Evolutionary conservation across 1,139 yeast genomes (phyloP).

Genomic region (Kluyveromyces marxianus): DNA sequence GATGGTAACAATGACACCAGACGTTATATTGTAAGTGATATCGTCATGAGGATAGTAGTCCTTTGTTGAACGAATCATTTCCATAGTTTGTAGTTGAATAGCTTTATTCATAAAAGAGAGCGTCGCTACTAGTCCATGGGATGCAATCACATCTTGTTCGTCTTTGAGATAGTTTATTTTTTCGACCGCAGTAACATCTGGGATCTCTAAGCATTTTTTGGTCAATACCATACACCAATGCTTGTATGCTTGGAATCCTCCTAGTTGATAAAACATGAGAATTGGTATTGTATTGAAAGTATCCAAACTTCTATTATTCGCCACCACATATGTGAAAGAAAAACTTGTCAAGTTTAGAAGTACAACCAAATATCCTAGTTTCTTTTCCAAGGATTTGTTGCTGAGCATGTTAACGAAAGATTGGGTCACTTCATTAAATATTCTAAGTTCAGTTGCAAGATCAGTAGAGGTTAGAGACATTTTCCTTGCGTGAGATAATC

Average conservation of each 20-base stretch:
- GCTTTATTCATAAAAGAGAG: slow-evolving; percentile 38
- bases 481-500: slow-evolving; percentile 24
- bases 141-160: slow-evolving; percentile 34
- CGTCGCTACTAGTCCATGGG: slow-evolving; percentile 37
- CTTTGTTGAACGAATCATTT: slow-evolving; percentile 20
- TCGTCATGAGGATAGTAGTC: slow-evolving; percentile 21
- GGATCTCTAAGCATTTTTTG: slow-evolving; percentile 18
- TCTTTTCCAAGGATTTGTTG: slow-evolving; percentile 13
- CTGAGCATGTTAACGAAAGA: slow-evolving; percentile 21
- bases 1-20: slow-evolving; percentile 18
- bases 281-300: slow-evolving; percentile 39
- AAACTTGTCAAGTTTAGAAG: slow-evolving; percentile 25
- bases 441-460: slow-evolving; percentile 21
- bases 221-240: slow-evolving; percentile 19
- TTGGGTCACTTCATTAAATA: slow-evolving; percentile 23
- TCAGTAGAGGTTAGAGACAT: slow-evolving; percentile 17
- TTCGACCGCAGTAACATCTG: slow-evolving; percentile 30
- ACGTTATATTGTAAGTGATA: slow-evolving; percentile 21
- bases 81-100: slow-evolving; percentile 29
- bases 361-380: slow-evolving; percentile 29
- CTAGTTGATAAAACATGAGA: slow-evolving; percentile 41
- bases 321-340: slow-evolving; percentile 24
- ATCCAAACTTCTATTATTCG: slow-evolving; percentile 35
- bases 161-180: slow-evolving; percentile 36
- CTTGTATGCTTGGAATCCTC: slow-evolving; percentile 33